Conservation (phyloP, 441 rosid species). For the Hura crepitans region DNA sequence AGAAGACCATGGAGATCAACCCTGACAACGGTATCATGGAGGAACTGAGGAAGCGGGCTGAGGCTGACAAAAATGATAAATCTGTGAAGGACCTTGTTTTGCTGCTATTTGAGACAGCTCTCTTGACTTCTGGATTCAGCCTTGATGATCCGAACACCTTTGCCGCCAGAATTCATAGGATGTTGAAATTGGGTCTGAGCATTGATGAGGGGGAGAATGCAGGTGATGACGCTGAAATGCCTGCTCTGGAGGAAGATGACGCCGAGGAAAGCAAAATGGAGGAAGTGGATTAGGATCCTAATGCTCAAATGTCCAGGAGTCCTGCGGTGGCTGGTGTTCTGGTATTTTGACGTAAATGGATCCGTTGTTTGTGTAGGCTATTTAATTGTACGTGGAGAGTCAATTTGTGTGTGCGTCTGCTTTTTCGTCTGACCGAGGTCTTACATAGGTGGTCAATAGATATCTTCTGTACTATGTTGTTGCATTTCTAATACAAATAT, state of each 20-base stretch:
- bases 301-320: background rate
- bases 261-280: conserved; percentile 92
- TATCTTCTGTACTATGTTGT: no score
- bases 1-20: conserved; percentile 86
- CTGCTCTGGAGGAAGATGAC: conserved; percentile 64
- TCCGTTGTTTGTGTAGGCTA: no score
- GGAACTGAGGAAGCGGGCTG: conserved; percentile 78
- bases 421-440: no score
- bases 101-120: conserved; percentile 66
- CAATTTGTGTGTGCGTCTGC: no score
- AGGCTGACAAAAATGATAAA: conserved; percentile 67
- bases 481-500: no score
- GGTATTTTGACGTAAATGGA: no score
- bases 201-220: conserved; percentile 49
- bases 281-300: conserved; percentile 49
- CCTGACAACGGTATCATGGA: conserved; percentile 85
- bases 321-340: background rate
- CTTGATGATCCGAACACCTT: conserved; percentile 79
- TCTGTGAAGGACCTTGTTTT: conserved; percentile 66
- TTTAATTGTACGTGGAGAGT: no score
- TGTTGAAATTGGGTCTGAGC: conserved; percentile 69
- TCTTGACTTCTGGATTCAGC: conserved; percentile 67
- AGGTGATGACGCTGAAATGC: conserved; percentile 65
- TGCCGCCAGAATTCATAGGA: conserved; percentile 67
- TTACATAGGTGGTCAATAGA: no score